Evolutionary conservation across 148 eudicot genomes (phyloP), one percentile per base, ranked within the genome.

Genomic region (Gaultheria prostrata): DNA sequence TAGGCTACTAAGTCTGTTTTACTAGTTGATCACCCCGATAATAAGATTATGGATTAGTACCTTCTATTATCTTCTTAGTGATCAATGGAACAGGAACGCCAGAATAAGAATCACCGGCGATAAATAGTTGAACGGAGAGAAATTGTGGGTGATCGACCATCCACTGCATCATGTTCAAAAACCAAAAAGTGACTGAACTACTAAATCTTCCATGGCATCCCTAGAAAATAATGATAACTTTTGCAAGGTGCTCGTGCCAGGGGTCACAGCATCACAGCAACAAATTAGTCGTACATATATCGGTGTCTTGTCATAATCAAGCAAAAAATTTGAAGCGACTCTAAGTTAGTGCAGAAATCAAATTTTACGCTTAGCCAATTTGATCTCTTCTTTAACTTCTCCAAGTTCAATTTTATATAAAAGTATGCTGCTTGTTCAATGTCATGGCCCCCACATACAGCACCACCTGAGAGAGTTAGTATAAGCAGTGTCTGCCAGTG

Each of bases 101-200:
- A 24, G 89, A 59, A 80, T 84, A 78, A 56, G 89, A 84, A 84
- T 87, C 89, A 17, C 84, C 89, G 48, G 85, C 89, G 6, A 84
- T 56, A 63, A 76, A 83, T 51, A 87, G 85, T 33, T 50, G 80
- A 51, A 81, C 81, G 6, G 76, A 21, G 28, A 84, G 83, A 77
- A 28, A 84, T 12, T 84, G 76, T 17, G 85, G 86, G 83, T 87
- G 83, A 57, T 87, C 86, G 11, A 35, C 75, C 39, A 84, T 78
- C 89, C 89, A 87, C 89, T 87, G 84, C 86, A 78, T 69, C 46
- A 71, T 7, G n/a, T 13, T 26, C 32, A 53, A 61, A 50, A 50
- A 77, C 43, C 43, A 77, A 15, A 13, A 50, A 77, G 80, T 50
- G 4, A 28, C 30, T 39, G 43, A 39, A 39, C 43, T 39, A 35